A percentile compares a stretch with the other conserved stretches of the same genome.
Evolutionary conservation across 345 rosid species (phyloP).

Genomic region (Laguncularia racemosa): DNA sequence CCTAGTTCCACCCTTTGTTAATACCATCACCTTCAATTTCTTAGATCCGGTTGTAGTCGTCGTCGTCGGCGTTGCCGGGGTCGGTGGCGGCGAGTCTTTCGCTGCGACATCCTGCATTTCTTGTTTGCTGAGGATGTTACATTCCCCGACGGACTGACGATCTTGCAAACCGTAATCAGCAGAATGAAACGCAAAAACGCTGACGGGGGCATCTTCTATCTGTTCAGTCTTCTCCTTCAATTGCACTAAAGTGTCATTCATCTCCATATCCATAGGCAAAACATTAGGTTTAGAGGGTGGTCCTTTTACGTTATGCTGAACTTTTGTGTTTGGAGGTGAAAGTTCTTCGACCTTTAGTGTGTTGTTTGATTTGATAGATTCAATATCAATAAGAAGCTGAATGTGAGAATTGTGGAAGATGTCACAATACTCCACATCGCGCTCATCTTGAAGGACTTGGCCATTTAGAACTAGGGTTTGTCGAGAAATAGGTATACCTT

Average conservation of each 20-base stretch:
- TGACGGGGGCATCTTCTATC: constrained; percentile 23
- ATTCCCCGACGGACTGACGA: constrained; percentile 19
- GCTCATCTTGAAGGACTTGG: constrained; percentile 53
- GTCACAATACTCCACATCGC: constrained; percentile 40
- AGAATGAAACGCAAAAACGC: constrained; percentile 22
- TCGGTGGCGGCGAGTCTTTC: neutral
- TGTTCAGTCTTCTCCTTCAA: constrained; percentile 45
- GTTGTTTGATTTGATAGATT: constrained; percentile 8
- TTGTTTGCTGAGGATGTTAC: constrained; percentile 22
- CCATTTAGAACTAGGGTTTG: constrained; percentile 69
- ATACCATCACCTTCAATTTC: constrained; percentile 58
- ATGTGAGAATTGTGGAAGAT: constrained; percentile 57
- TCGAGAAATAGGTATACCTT: constrained; percentile 36
- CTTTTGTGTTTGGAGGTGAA: constrained; percentile 13
- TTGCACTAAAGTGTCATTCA: constrained; percentile 18
- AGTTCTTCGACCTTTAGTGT: constrained; percentile 20
- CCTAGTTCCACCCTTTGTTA: constrained; percentile 47
- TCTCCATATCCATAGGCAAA: constrained; percentile 22
- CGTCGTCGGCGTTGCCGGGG: constrained; percentile 16
- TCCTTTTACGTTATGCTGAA: constrained; percentile 26
- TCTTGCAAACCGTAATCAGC: constrained; percentile 29
- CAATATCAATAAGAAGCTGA: constrained; percentile 37
- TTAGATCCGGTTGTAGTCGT: constrained; percentile 16
- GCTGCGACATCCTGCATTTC: constrained; percentile 23
- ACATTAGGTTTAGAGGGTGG: constrained; percentile 26